Conservation (phyloP, 768 basidiomycete species). For the Suillus lakei region DNA sequence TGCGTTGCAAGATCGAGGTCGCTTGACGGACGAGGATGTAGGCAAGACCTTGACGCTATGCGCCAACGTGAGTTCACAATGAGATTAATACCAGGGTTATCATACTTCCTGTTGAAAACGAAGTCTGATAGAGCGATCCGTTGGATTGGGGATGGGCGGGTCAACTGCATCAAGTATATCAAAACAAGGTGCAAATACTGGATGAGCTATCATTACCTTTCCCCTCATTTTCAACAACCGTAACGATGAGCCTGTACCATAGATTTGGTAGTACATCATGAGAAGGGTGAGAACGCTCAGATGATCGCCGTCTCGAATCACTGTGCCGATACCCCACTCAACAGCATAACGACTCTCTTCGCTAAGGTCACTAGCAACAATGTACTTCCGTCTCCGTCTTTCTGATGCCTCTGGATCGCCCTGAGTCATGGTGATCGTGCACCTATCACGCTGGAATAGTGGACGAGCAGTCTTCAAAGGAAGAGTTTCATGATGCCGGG, state of each 20-base stretch:
- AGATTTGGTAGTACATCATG: slow-evolving; percentile 4
- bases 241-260: slow-evolving; percentile 70
- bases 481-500: slow-evolving; percentile 65
- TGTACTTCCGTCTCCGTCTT: slow-evolving; percentile 68
- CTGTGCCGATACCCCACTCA: slow-evolving; percentile 98
- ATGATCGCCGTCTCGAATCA: slow-evolving; percentile 93
- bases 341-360: slow-evolving; percentile 95
- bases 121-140: slow-evolving; percentile 79
- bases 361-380: slow-evolving; percentile 93
- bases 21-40: slow-evolving; percentile 91
- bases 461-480: slow-evolving; percentile 75
- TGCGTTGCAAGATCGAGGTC: slow-evolving; percentile 88
- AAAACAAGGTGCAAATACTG: slow-evolving; percentile 1
- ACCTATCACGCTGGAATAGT: slow-evolving; percentile 87
- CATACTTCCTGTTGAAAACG: slow-evolving; percentile 90
- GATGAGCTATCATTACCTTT: slow-evolving; percentile 60
- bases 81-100: neutral
- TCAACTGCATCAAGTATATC: slow-evolving; percentile 52
- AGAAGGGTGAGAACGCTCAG: slow-evolving; percentile 43
- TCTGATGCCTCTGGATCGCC: slow-evolving; percentile 73
- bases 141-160: slow-evolving; percentile 67
- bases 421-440: slow-evolving; percentile 87
- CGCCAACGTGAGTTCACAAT: slow-evolving; percentile 11
- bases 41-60: slow-evolving; percentile 84
- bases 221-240: slow-evolving; percentile 89